Evolutionary conservation across 2,329 filamentous ascomycete species (phyloP).

Genomic region (Colletotrichum sp.): DNA sequence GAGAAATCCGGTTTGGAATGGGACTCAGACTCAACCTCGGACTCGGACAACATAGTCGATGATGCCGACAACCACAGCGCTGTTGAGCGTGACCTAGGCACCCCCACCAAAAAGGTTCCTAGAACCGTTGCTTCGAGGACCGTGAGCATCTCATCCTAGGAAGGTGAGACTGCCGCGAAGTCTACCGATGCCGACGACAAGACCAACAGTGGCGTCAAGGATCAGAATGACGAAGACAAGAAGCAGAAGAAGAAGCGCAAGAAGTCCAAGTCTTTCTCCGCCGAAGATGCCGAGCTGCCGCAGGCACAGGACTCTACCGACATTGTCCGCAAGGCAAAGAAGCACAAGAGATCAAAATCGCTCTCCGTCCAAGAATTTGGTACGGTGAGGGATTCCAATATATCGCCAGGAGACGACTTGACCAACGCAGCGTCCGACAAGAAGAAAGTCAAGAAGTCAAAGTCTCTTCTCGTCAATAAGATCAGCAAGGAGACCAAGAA

Average conservation of each 20-base stretch:
- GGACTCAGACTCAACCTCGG: neutral
- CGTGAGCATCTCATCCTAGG: neutral
- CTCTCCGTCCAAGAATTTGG: neutral
- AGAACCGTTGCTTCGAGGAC: neutral
- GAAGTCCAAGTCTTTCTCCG: neutral
- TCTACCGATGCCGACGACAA: neutral
- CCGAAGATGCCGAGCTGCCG: neutral
- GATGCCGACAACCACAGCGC: neutral
- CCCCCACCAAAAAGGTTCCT: neutral
- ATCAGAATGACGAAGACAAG: neutral
- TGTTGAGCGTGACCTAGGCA: neutral
- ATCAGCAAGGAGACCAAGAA: neutral
- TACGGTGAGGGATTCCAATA: neutral
- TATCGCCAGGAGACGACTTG: neutral
- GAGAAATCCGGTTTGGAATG: neutral
- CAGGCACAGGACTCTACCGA: neutral
- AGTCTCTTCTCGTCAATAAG: neutral
- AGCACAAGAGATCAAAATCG: neutral
- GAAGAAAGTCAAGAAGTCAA: neutral
- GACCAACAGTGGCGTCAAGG: neutral
- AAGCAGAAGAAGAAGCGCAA: neutral
- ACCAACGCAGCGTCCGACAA: neutral
- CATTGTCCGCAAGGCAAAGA: neutral
- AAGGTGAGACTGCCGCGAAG: neutral
- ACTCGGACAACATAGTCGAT: neutral